Evolutionary conservation across 2,329 filamentous ascomycete genomes (phyloP), one percentile per base, ranked within the genome.

Genomic region (Rhinocladiella similis): DNA sequence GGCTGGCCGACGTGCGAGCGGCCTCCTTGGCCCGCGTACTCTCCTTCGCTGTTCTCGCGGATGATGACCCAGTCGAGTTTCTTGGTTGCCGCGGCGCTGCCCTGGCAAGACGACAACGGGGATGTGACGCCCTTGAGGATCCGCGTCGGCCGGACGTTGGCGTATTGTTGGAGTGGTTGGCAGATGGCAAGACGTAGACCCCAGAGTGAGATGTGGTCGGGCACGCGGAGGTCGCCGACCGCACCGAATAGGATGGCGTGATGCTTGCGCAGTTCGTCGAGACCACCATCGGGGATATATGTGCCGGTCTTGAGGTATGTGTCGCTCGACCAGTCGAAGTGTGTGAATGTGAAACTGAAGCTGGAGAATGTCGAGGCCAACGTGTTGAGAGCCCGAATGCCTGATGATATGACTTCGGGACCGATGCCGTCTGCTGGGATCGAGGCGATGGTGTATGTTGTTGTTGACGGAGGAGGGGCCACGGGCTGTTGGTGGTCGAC

Each of bases 391-490:
- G 86, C 87, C 41, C 79, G 74, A 7, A 88, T 81, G 1, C 84
- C 85, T 1, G 84, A 84, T 29, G 79, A 74, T 69, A 87, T 82
- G 10, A 89, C 86, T 69, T 89, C 87, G 1, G 80, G 80, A 1
- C 87, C 86, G 58, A 89, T 89, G 52, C 86, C 86, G 66, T 89
- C 86, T 6, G 83, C 87, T 0, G 85, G 84, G 53, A 89, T 86
- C 27, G 77, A 80, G n/a, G 85, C 85, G 59, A 88, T 84, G 50
- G 29, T 55, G 38, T 63, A 58, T 19, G 22, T 43, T 19, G 36
- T 56, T 1, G 48, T 48, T 9, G 54, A 56, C 1, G 48, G 54
- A 3, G 54, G 54, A 22, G 54, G 49, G 9, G 47, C 46, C 5
- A 50, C 22, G 0, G 47, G 27, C 19, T 46, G 47, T 9, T 46